These are phyloP conservation scores for Luvunga scandens DNA, from an alignment of 345 rosid species.

Conservation along the genomic window DNA sequence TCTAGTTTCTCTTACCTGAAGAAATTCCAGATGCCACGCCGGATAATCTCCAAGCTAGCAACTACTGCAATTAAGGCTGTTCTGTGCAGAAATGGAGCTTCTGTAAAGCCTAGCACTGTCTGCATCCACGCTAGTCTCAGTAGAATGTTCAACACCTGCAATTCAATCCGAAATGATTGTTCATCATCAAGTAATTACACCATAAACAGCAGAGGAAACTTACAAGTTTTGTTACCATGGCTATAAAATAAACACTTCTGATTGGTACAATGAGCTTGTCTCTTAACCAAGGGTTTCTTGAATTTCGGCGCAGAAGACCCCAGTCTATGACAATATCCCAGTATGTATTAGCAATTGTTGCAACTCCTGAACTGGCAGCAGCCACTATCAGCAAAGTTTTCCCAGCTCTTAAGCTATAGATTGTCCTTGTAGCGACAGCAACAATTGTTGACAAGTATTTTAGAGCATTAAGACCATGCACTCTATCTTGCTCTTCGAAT, in stretches of 20 bases:
- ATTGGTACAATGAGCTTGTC: slow-evolving; percentile 61
- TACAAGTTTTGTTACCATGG: slow-evolving; percentile 48
- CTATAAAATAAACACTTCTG: slow-evolving; percentile 59
- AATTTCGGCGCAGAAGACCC: slow-evolving; percentile 63
- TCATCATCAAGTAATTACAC: too few species aligned
- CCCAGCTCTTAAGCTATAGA: slow-evolving; percentile 27
- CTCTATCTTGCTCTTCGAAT: slow-evolving; percentile 50
- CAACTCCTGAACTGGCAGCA: slow-evolving; percentile 48
- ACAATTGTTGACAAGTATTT: slow-evolving; percentile 61
- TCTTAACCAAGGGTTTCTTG: slow-evolving; percentile 76
- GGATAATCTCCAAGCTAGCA: slow-evolving; percentile 68
- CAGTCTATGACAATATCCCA: slow-evolving; percentile 80
- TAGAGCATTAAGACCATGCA: slow-evolving; percentile 42
- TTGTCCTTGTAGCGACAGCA: slow-evolving; percentile 53
- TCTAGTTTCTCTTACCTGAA: slow-evolving; percentile 51
- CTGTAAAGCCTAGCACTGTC: slow-evolving; percentile 56
- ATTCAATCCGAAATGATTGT: neutral
- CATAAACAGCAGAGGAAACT: neutral
- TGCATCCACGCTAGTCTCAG: slow-evolving; percentile 85
- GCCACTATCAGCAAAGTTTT: slow-evolving; percentile 43
- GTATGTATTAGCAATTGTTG: slow-evolving; percentile 48
- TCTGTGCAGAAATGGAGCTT: slow-evolving; percentile 51
- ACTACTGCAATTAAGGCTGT: slow-evolving; percentile 53
- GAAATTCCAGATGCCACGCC: slow-evolving; percentile 86
- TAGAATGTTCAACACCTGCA: slow-evolving; percentile 60